A percentile compares a stretch with the other conserved stretches of the same genome.
These are phyloP conservation scores for Adansonia rubrostipa DNA, from an alignment of 441 rosid genomes.

Conservation along the genomic window DNA sequence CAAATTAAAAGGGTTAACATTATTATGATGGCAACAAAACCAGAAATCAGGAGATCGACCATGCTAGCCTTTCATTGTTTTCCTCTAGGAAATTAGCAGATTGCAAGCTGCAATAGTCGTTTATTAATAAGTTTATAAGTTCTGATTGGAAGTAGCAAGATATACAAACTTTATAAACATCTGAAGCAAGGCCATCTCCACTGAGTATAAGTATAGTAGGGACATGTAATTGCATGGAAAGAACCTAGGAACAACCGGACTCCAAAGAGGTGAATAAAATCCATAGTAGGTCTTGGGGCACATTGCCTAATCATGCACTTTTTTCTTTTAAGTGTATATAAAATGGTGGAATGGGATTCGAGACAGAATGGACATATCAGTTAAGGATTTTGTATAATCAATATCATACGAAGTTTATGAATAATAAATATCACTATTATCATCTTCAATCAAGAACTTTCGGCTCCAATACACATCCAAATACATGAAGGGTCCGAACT, in stretches of 20 bases:
- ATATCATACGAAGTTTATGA: conserved; percentile 1
- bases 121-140: conserved; percentile 16
- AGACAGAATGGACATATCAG: conserved; percentile 3
- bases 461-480: neutral
- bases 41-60: neutral
- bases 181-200: neutral
- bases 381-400: neutral
- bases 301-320: neutral
- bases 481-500: neutral
- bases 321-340: neutral
- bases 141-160: neutral
- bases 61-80: neutral
- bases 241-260: neutral
- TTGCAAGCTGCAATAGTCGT: conserved; percentile 6
- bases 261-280: neutral
- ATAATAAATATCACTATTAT: neutral
- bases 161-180: neutral
- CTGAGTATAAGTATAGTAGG: neutral
- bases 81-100: neutral
- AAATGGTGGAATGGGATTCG: neutral
- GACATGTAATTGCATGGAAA: conserved; percentile 3
- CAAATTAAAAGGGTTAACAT: neutral
- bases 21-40: neutral
- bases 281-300: conserved; percentile 7
- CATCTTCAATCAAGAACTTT: neutral